Evolutionary conservation across 148 eudicot genomes (phyloP).

Genomic region (Cornus kousa): DNA sequence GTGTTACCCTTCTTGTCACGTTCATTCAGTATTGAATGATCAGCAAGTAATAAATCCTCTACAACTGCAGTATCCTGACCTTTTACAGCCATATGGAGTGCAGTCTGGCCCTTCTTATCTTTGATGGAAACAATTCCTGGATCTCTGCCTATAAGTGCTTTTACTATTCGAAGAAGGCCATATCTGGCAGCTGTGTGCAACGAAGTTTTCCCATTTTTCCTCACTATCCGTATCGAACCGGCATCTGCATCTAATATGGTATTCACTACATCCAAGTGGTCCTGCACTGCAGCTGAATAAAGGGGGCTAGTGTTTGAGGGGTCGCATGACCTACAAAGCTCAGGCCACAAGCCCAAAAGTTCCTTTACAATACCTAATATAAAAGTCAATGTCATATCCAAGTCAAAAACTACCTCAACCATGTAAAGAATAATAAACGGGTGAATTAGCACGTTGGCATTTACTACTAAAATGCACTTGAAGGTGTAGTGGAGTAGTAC

Average conservation of each 20-base stretch:
- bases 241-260: conserved; percentile 66
- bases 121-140: conserved; percentile 62
- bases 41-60: conserved; percentile 75
- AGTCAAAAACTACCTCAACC: neutral
- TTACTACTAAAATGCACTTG: neutral
- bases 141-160: conserved; percentile 60
- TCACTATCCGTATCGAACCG: conserved; percentile 48
- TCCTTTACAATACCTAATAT: conserved; percentile 60
- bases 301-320: conserved; percentile 78
- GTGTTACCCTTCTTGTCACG: conserved; percentile 93
- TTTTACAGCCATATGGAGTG: conserved; percentile 92
- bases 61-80: conserved; percentile 72
- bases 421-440: neutral
- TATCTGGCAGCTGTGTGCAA: conserved; percentile 79
- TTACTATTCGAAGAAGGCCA: conserved; percentile 58
- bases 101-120: conserved; percentile 93
- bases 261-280: conserved; percentile 71
- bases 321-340: conserved; percentile 66
- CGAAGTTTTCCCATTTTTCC: conserved; percentile 94
- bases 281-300: conserved; percentile 77
- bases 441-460: neutral
- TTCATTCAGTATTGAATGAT: conserved; percentile 67
- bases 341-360: conserved; percentile 66
- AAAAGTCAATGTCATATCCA: conserved; percentile 5
- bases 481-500: neutral